These are phyloP conservation scores for Coemansia sp. DNA, from an alignment of 192 early-diverging fungal genomes.

Conservation along the genomic window DNA sequence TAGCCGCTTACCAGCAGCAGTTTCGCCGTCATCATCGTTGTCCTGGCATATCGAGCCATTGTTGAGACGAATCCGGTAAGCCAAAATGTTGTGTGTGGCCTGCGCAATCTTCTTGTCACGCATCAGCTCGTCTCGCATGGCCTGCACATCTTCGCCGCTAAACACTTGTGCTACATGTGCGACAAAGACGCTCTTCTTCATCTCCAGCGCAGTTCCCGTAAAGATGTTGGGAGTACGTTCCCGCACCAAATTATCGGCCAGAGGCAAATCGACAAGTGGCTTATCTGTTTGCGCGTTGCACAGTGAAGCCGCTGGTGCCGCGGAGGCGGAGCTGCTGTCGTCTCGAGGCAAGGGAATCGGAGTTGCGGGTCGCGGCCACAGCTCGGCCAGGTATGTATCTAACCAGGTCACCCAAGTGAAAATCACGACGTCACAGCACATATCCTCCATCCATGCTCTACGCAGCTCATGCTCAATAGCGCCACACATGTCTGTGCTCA, in stretches of 20 bases:
- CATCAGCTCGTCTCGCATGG: conserved; percentile 51
- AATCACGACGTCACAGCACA: conserved; percentile 39
- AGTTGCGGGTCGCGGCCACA: conserved; percentile 38
- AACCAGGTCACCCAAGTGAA: conserved; percentile 51
- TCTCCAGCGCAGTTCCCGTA: conserved; percentile 60
- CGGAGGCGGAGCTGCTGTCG: background rate
- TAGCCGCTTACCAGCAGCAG: conserved; percentile 82
- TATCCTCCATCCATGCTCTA: conserved; percentile 27
- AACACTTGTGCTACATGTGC: conserved; percentile 68
- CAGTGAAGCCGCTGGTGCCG: background rate
- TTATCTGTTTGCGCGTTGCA: background rate
- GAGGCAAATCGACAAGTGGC: background rate
- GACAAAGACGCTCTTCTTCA: conserved; percentile 84
- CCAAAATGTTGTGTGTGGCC: conserved; percentile 90
- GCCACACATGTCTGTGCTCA: conserved; percentile 24
- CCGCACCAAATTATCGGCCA: background rate
- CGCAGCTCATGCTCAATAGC: conserved; percentile 21
- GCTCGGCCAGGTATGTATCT: conserved; percentile 25
- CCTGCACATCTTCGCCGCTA: conserved; percentile 57
- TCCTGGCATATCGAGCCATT: conserved; percentile 59
- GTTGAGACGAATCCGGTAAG: conserved; percentile 71
- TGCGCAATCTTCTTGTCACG: conserved; percentile 74
- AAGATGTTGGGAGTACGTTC: conserved; percentile 42
- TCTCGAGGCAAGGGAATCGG: conserved; percentile 37
- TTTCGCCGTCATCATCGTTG: conserved; percentile 95